These are phyloP conservation scores for Dictyostelium purpureum DNA, from an alignment of 78 protist species.

Conservation along the genomic window DNA sequence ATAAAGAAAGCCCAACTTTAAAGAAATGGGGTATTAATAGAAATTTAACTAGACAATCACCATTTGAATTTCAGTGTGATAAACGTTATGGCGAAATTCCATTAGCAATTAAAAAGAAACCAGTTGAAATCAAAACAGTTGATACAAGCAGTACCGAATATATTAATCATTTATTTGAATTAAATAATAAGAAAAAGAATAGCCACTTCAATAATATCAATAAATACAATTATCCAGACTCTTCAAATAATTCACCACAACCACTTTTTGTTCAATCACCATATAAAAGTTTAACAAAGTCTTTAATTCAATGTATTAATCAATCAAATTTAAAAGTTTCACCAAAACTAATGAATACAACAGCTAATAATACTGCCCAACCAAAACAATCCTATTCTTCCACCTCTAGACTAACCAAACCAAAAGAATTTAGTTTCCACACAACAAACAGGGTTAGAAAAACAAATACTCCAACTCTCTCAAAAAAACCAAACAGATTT, in stretches of 20 bases:
- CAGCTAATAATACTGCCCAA: too few relatives aligned
- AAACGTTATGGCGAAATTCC: not conserved
- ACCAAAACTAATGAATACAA: not conserved
- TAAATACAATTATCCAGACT: not conserved
- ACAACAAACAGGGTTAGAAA: conserved; percentile 4
- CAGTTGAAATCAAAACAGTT: not conserved
- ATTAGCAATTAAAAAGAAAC: not conserved
- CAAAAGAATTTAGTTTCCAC: conserved; percentile 1
- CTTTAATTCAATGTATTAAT: not conserved
- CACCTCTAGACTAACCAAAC: not conserved
- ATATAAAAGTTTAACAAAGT: not conserved
- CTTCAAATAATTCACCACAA: not conserved
- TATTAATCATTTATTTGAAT: not conserved
- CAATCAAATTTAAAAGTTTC: not conserved
- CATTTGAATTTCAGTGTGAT: not conserved
- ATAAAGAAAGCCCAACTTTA: not conserved
- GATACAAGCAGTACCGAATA: not conserved
- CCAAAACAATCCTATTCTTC: not conserved
- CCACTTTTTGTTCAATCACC: not conserved
- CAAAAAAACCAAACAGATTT: too few relatives aligned
- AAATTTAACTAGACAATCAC: not conserved
- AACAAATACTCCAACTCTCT: not conserved
- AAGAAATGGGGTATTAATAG: not conserved
- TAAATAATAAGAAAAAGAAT: not conserved
- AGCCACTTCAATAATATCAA: not conserved